Evolutionary conservation across 1,139 yeast species (phyloP).

Genomic region (Diutina siamensis): DNA sequence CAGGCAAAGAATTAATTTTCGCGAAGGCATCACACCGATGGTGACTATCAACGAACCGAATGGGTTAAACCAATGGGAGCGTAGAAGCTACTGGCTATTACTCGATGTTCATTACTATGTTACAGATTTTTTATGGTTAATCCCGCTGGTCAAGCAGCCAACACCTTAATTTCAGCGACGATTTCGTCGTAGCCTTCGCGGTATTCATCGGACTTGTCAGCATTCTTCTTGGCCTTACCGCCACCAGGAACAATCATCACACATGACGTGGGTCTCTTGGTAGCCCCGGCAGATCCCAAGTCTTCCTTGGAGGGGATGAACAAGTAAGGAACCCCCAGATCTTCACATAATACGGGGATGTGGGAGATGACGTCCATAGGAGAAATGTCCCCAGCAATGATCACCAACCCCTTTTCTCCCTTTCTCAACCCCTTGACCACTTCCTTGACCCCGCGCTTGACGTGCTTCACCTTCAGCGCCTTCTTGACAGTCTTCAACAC

Average conservation of each 20-base stretch:
- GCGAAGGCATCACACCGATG: background rate
- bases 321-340: conserved; percentile 76
- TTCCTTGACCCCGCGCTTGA: conserved; percentile 97
- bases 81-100: too few relatives aligned
- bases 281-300: conserved; percentile 96
- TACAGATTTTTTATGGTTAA: background rate
- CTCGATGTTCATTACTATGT: background rate
- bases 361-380: conserved; percentile 97
- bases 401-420: conserved; percentile 94
- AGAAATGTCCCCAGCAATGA: conserved; percentile 95
- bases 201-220: conserved; percentile 79
- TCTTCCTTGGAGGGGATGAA: conserved; percentile 97
- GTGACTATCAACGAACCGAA: too few relatives aligned
- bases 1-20: background rate
- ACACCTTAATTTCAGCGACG: conserved; percentile 62
- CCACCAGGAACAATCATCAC: conserved; percentile 98
- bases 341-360: conserved; percentile 95
- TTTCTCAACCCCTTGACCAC: conserved; percentile 95
- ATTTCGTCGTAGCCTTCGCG: conserved; percentile 88
- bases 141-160: conserved; percentile 8
- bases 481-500: conserved; percentile 91
- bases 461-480: conserved; percentile 96
- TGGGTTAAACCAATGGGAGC: too few relatives aligned
- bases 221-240: conserved; percentile 70
- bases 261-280: conserved; percentile 97